phyloP scores from a whole-genome alignment of 2,329 filamentous ascomycete genomes.

The Beauveria australis region DNA sequence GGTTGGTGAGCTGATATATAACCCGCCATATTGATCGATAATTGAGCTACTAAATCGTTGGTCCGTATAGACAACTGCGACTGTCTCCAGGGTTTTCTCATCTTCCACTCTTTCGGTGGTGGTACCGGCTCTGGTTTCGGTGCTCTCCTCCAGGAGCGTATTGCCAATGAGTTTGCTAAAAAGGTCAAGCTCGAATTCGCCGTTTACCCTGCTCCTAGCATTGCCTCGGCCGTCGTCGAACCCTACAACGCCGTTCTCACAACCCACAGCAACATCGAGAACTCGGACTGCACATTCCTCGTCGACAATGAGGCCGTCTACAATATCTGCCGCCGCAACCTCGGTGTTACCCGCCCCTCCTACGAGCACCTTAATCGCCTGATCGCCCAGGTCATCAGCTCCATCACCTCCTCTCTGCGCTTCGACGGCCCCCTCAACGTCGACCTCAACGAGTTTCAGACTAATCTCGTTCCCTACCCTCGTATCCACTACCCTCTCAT shows the following conservation, averaged over 20 bases:
- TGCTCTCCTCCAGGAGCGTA: constrained; percentile 62
- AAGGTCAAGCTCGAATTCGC: constrained; percentile 71
- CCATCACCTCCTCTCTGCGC: constrained; percentile 63
- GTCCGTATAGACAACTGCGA: constrained; percentile 55
- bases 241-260: constrained; percentile 68
- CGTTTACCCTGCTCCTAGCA: constrained; percentile 62
- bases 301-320: constrained; percentile 70
- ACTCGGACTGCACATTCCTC: constrained; percentile 71
- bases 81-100: constrained; percentile 63
- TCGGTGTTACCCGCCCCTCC: constrained; percentile 60
- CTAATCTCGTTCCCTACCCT: constrained; percentile 65
- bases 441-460: constrained; percentile 71
- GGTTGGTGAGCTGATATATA: constrained; percentile 41
- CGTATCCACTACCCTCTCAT: constrained; percentile 69
- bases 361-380: constrained; percentile 66
- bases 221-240: constrained; percentile 64
- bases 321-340: constrained; percentile 65
- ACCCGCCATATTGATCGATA: background rate
- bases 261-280: constrained; percentile 68
- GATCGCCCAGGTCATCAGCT: constrained; percentile 67
- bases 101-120: constrained; percentile 69
- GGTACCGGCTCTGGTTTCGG: constrained; percentile 67
- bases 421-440: constrained; percentile 68
- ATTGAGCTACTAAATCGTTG: constrained; percentile 6
- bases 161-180: constrained; percentile 67